A percentile compares a stretch with the other conserved stretches of the same genome.
These are phyloP conservation scores for Trichoderma semiorbis DNA, from an alignment of 2,329 filamentous ascomycete species.

Conservation along the genomic window DNA sequence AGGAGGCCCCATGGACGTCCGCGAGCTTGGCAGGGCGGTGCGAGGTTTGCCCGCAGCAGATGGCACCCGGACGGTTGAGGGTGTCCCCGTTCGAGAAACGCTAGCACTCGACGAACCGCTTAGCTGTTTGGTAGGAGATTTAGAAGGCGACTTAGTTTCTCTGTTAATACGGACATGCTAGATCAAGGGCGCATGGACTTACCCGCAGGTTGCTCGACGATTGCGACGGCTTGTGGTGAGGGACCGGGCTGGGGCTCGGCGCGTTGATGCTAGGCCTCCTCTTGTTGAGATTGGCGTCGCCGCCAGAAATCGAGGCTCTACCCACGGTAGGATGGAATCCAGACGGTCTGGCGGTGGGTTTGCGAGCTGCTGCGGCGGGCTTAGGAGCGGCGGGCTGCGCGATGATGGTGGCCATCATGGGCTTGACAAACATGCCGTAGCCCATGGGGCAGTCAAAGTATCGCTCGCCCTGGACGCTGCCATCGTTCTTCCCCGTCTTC, in stretches of 20 bases:
- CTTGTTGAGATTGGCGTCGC: constrained; percentile 55
- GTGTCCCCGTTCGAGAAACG: constrained; percentile 62
- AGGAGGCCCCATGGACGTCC: constrained; percentile 68
- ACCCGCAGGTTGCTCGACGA: constrained; percentile 57
- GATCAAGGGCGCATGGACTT: constrained; percentile 27
- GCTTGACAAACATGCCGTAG: constrained; percentile 79
- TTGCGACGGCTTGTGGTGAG: constrained; percentile 46
- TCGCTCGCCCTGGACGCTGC: constrained; percentile 77
- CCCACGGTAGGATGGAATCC: constrained; percentile 44
- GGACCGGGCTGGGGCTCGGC: constrained; percentile 67
- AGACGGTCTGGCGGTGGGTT: constrained; percentile 42
- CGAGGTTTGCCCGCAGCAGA: constrained; percentile 50
- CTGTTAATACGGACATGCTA: constrained; percentile 14
- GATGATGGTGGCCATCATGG: constrained; percentile 62
- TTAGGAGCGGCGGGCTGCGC: constrained; percentile 44
- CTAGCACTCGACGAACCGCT: constrained; percentile 54
- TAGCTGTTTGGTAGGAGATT: constrained; percentile 47
- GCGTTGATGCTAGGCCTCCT: constrained; percentile 64
- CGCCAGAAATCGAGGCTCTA: constrained; percentile 37
- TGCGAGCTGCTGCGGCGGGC: constrained; percentile 39
- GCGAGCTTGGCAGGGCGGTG: constrained; percentile 50
- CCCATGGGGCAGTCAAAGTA: constrained; percentile 85
- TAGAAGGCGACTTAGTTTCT: constrained; percentile 17
- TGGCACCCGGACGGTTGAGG: constrained; percentile 51
- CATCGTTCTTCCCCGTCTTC: constrained; percentile 86